phyloP scores from a whole-genome alignment of 2,329 filamentous ascomycete genomes.

The Biscogniauxia sp. region DNA sequence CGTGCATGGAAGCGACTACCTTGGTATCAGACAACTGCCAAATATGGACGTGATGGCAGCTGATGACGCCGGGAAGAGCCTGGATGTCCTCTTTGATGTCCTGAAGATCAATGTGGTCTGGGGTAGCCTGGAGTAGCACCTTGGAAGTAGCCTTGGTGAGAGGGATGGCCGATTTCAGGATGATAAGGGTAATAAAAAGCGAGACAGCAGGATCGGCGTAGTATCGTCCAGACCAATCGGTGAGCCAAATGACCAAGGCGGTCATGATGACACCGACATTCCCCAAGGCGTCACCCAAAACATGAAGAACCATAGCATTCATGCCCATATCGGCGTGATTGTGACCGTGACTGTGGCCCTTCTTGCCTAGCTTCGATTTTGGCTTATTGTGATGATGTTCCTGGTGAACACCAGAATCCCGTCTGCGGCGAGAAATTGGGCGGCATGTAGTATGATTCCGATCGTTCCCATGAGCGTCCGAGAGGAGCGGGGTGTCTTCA shows the following conservation, averaged over 20 bases:
- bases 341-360: conserved; percentile 63
- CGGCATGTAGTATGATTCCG: conserved; percentile 28
- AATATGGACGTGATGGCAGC: conserved; percentile 93
- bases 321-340: conserved; percentile 91
- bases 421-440: conserved; percentile 31
- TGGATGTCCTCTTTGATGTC: conserved; percentile 93
- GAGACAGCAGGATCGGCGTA: conserved; percentile 93
- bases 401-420: conserved; percentile 59
- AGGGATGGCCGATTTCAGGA: conserved; percentile 71
- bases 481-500: conserved; percentile 41
- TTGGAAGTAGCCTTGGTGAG: conserved; percentile 77
- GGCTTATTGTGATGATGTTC: conserved; percentile 81
- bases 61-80: conserved; percentile 77
- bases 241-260: conserved; percentile 88
- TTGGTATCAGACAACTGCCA: conserved; percentile 98
- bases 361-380: conserved; percentile 41
- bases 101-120: conserved; percentile 80
- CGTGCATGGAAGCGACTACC: conserved; percentile 87
- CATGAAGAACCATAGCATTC: conserved; percentile 76
- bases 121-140: conserved; percentile 91
- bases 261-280: conserved; percentile 84
- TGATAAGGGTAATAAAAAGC: conserved; percentile 84
- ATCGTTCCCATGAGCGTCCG: conserved; percentile 24
- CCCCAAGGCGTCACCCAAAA: conserved; percentile 79
- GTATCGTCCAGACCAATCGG: conserved; percentile 73